Conservation (phyloP, 768 basidiomycete species). For the Phanerochaete sordida region DNA sequence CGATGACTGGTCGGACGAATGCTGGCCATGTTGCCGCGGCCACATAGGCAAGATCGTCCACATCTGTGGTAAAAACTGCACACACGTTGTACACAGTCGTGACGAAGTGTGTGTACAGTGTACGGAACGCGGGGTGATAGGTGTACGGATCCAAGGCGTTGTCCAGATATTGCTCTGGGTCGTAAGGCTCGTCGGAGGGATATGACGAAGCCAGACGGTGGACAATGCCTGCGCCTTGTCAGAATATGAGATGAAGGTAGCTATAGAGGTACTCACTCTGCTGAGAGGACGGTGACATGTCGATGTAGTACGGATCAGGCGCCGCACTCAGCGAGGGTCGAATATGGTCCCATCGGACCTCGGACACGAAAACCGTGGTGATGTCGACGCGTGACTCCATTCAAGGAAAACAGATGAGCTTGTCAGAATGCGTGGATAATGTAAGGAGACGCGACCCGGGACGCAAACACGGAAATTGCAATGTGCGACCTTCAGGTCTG, state of each 20-base stretch:
- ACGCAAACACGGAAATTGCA: background rate
- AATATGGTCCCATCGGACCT: slow-evolving; percentile 67
- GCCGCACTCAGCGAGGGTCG: slow-evolving; percentile 65
- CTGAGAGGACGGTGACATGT: slow-evolving; percentile 50
- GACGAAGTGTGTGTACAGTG: slow-evolving; percentile 64
- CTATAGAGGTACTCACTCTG: too few relatives aligned
- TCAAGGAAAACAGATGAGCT: background rate
- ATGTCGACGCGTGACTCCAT: slow-evolving; percentile 61
- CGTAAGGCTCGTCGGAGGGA: slow-evolving; percentile 28
- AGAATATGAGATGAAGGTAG: background rate
- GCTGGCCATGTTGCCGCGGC: slow-evolving; percentile 80
- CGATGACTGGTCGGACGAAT: slow-evolving; percentile 66
- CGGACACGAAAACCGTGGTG: slow-evolving; percentile 60
- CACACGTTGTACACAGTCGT: slow-evolving; percentile 58
- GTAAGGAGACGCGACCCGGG: background rate
- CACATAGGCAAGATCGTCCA: slow-evolving; percentile 69
- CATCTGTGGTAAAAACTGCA: slow-evolving; percentile 61
- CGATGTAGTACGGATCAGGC: slow-evolving; percentile 68
- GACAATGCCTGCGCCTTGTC: background rate
- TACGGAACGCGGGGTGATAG: slow-evolving; percentile 53
- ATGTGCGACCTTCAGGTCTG: background rate
- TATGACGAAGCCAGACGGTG: slow-evolving; percentile 33
- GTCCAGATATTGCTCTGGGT: slow-evolving; percentile 1
- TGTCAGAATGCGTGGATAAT: background rate
- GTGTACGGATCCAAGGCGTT: slow-evolving; percentile 21